Conservation (phyloP, 345 rosid genomes). For the Turritis glabra region DNA sequence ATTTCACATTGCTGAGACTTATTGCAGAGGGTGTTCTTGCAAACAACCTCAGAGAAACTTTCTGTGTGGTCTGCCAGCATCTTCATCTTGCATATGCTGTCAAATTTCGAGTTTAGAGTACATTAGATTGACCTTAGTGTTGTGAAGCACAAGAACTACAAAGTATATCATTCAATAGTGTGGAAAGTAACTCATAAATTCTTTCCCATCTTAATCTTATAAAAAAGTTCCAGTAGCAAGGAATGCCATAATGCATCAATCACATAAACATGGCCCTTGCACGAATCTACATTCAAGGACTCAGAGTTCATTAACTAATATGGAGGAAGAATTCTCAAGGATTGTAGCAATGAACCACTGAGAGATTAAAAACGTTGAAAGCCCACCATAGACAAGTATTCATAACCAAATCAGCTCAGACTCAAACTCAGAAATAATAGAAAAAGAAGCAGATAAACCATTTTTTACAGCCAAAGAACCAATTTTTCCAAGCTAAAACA, state of each 20-base stretch:
- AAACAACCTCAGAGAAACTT: constrained; percentile 60
- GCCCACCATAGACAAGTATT: not conserved
- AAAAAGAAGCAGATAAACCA: not conserved
- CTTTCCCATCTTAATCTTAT: not conserved
- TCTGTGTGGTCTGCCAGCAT: constrained; percentile 81
- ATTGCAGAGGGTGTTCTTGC: constrained; percentile 8
- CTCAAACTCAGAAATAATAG: not conserved
- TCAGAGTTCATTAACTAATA: not conserved
- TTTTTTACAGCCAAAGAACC: not conserved
- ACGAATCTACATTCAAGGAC: not conserved
- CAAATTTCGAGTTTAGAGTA: not conserved
- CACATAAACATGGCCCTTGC: not conserved
- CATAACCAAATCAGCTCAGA: not conserved
- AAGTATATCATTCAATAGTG: not conserved
- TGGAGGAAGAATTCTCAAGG: not conserved
- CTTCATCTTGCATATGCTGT: constrained; percentile 96
- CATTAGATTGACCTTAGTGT: not conserved
- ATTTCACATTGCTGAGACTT: constrained; percentile 18
- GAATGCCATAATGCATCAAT: not conserved
- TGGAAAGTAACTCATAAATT: not conserved
- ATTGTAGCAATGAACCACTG: not conserved
- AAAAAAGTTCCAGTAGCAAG: not conserved
- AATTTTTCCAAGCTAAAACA: not conserved
- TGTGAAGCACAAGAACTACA: not conserved
- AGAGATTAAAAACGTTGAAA: constrained; percentile 9